Base-by-base conservation (phyloP, 139 green algal genomes). In the Coccomyxa sp. region DNA sequence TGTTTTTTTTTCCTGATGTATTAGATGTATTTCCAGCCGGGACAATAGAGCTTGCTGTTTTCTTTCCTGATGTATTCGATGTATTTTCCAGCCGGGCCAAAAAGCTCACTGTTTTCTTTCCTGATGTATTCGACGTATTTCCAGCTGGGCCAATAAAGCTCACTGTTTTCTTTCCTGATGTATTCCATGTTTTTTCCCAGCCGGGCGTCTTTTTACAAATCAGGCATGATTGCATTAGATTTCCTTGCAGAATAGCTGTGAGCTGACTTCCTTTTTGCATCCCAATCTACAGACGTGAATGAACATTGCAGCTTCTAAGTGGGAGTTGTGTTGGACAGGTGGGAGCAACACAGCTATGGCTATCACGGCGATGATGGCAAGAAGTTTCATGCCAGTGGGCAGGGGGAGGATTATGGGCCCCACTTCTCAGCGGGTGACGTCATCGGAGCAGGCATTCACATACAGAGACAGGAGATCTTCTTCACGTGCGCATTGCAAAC, bases 341-440 rank as follows among this genome's bases (percentile, higher is more conserved):
- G 90, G 90, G 95, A 98, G 82, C 63, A 87, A 0, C 85, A 89
- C 86, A 95, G 89, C 81, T 98, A 94, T 83, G 95, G 94, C 0
- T 98, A 97, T 78, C 91, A 96, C 77, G 95, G 93, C 9, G 95
- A 98, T 71, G 92, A 97, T 76, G 95, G 95, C 58, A 86, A 90
- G 66, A 94, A 94, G 82, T 94, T 88, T 66, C 76, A 92, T 84
- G 77, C 17, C 14, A 76, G 30, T 13, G 60, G 23, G 21, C 59
- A 60, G 12, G 80, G 25, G 17, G 63, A 96, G 79, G 88, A 92
- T 21, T 98, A 97, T 85, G 95, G 93, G 1, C 90, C 93, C 0
- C 86, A 66, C 0, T 98, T 95, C 68, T 82, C 84, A 15, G 87
- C 86, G 13, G 93, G 89, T 15, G 95, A 98, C 85, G 89, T 91